Conservation (phyloP, 148 eudicot genomes). For the Rhododendron mucronatum region DNA sequence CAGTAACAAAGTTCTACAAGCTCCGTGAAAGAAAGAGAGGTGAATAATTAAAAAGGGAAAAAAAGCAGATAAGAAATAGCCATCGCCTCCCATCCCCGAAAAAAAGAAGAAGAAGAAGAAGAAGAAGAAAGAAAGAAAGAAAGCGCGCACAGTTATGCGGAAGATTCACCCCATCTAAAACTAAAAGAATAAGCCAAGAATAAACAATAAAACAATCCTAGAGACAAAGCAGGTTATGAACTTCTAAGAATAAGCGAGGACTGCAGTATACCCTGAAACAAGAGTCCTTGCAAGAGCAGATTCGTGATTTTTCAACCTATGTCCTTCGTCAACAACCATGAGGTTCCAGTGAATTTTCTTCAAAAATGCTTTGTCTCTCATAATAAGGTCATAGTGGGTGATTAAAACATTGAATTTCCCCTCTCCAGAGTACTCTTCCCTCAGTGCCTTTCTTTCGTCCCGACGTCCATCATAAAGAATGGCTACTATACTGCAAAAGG, state of each 20-base stretch:
- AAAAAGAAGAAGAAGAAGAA: not conserved
- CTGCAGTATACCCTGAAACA: conserved; percentile 68
- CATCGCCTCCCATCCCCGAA: not conserved
- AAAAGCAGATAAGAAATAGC: not conserved
- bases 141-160: not conserved
- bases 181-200: not conserved
- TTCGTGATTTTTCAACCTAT: conserved; percentile 86
- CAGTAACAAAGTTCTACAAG: not conserved
- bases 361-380: conserved; percentile 86
- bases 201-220: not conserved
- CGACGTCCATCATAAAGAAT: conserved; percentile 85
- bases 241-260: not conserved
- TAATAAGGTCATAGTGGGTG: conserved; percentile 96
- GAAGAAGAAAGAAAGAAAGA: not conserved
- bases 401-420: conserved; percentile 85
- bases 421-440: conserved; percentile 82
- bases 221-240: not conserved
- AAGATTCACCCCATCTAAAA: not conserved
- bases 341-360: conserved; percentile 92
- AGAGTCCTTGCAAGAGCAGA: conserved; percentile 89
- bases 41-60: not conserved
- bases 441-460: conserved; percentile 76
- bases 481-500: conserved; percentile 64
- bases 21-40: not conserved
- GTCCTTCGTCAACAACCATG: conserved; percentile 98